Base-by-base conservation (phyloP, 352 stramenopile genomes). In the Plasmopara halstedii region DNA sequence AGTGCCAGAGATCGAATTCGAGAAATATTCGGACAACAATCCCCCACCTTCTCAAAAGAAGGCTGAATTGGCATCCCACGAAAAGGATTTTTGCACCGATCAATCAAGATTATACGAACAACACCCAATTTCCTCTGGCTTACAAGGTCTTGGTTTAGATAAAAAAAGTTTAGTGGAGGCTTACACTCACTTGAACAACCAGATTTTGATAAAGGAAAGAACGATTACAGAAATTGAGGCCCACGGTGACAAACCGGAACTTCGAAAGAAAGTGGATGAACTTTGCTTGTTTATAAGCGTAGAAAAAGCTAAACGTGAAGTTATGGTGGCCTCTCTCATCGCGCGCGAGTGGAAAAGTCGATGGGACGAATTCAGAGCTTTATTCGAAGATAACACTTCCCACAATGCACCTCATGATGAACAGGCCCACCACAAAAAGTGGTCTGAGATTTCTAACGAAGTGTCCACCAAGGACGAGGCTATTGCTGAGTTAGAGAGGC, bases 131-230 rank as follows among this genome's bases (percentile, higher is more conserved):
- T 21, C 27, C 13, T 31, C 21, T 26, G 50, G 29, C 29, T 18
- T 53, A 17, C 33, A 45, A 43, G 26, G 17, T 13, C 10, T 42
- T 34, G 27, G 34, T 20, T 55, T 39, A 13, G 43, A 64, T 17
- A 51, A 50, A 39, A 34, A 14, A 39, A 56, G 43, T 27, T 35
- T 63, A 18, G 29, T 67, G 32, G 47, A 58, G 31, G 42, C 53
- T 10, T 75, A 75, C 50, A 62, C 53, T 19, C 39, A 64, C 35
- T 47, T 69, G 27, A 73, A 74, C 34, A 47, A 72, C 19, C 47
- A 67, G 42, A 68, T 62, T 31, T 49, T 66, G 38, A 49, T 73
- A 26, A 76, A 80, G 45, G 59, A 79, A 47, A 59, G 42, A 15
- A 60, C 53, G 0, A 40, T 77, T 26, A 55, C 62, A 27, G 51